Evolutionary conservation across 768 basidiomycete species (phyloP).

Genomic region (Calocybe indica): DNA sequence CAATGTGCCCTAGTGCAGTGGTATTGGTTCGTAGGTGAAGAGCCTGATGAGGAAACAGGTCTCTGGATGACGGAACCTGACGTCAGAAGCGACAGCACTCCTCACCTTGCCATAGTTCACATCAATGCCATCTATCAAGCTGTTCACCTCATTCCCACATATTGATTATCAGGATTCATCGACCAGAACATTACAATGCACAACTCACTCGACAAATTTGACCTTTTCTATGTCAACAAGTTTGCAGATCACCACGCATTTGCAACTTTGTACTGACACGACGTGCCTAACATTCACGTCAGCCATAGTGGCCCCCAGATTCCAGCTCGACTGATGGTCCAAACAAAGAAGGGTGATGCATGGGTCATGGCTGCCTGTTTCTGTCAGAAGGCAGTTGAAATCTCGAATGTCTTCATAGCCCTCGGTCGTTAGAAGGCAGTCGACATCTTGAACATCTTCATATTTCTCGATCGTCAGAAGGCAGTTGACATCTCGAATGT

Average conservation of each 20-base stretch:
- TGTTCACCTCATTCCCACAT: conserved; percentile 6
- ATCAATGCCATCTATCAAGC: conserved; percentile 10
- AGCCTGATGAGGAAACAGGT: background rate
- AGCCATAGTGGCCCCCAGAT: too few species aligned
- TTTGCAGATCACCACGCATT: background rate
- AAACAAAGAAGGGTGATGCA: conserved; percentile 90
- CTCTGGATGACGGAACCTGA: conserved; percentile 8
- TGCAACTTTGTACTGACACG: background rate
- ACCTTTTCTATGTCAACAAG: background rate
- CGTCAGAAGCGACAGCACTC: conserved; percentile 1
- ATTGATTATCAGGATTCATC: too few species aligned
- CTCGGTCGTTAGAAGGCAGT: too few species aligned
- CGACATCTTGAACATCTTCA: too few species aligned
- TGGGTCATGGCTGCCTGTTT: too few species aligned
- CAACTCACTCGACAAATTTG: background rate
- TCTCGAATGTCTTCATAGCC: too few species aligned
- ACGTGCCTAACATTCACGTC: conserved; percentile 4
- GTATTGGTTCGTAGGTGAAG: background rate
- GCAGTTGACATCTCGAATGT: too few species aligned
- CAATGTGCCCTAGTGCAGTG: background rate
- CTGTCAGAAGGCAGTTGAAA: too few species aligned
- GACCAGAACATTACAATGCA: too few species aligned
- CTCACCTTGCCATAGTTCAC: conserved; percentile 8
- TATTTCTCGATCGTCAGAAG: too few species aligned
- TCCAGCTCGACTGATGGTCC: too few species aligned